phyloP scores from a whole-genome alignment of 805 yeast genomes.

The Suhomyces sp. region DNA sequence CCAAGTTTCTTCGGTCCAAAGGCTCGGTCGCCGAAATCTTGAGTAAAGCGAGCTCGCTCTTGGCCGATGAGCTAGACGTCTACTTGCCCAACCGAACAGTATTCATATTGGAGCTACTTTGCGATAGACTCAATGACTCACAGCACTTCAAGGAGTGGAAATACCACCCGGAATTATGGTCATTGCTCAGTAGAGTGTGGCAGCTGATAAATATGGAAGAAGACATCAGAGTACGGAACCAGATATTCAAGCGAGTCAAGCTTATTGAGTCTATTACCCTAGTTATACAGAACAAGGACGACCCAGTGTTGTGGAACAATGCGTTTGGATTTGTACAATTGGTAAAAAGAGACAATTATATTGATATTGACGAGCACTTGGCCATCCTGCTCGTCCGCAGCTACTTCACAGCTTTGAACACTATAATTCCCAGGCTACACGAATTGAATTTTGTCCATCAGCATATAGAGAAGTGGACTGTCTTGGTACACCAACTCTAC shows the following conservation, averaged over 20 bases:
- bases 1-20: conserved; percentile 58
- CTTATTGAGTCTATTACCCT: conserved; percentile 15
- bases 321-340: conserved; percentile 18
- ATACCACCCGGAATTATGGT: conserved; percentile 47
- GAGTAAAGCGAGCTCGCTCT: conserved; percentile 25
- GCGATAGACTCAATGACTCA: conserved; percentile 59
- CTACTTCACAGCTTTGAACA: conserved; percentile 11
- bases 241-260: conserved; percentile 36
- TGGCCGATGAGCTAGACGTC: conserved; percentile 32
- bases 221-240: conserved; percentile 27
- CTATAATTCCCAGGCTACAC: neutral
- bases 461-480: conserved; percentile 21
- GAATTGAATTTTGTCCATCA: neutral
- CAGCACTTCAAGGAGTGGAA: conserved; percentile 43
- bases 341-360: conserved; percentile 22
- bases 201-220: conserved; percentile 1
- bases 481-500: conserved; percentile 20
- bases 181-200: conserved; percentile 45
- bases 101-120: conserved; percentile 57
- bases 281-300: conserved; percentile 9
- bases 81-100: conserved; percentile 53
- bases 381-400: conserved; percentile 25
- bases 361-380: conserved; percentile 31
- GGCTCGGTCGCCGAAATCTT: conserved; percentile 43
- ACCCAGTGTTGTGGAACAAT: conserved; percentile 11